Base-by-base conservation (phyloP, 176 grass and related monocot species). In the Carex pumila region DNA sequence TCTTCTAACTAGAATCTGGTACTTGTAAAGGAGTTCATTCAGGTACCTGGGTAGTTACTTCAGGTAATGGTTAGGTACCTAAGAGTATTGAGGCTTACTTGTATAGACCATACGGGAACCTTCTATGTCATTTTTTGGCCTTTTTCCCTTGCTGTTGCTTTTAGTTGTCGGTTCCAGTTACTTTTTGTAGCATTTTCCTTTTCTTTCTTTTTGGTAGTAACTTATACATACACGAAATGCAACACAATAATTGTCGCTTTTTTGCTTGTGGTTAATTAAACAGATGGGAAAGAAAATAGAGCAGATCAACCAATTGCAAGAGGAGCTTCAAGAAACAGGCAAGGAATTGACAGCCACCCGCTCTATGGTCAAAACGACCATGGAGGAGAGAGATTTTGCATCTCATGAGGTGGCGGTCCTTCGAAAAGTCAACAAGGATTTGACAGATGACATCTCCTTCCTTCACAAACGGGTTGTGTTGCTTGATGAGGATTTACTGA, bases 401-500 rank as follows among this genome's bases (percentile, higher is more conserved):
- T 94, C 89, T 89, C 86, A 94, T 81, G 95, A 98, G 63, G 79
- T 82, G 7, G 89, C 83, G 45, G 79, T 86, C 9, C 84, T 91
- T 63, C 86, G 82, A 41, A 91, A 88, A 65, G 84, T 61, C 45
- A 79, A 87, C 43, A 57, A 65, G 37, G 21, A 81, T 77, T 79
- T 98, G 82, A 84, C 88, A 58, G 82, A 80, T 7, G 92, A 91
- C 65, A 57, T 82, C 6, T 57, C 52, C 30, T 86, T 82, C 8
- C 74, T 93, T 4, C 91, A 81, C 50, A 90, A 91, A 80, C 94
- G 82, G 73, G 92, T 94, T 7, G 95, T 94, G 65, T 75, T 71
- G 57, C 89, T 98, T 12, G 95, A 97, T 5, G 95, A 97, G 58
- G 90, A 91, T 60, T 84, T 94, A 76, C 84, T 91, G 55, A 15